Evolutionary conservation across 768 basidiomycete species (phyloP), one percentile per base, ranked within the genome.

Genomic region (Naganishia onofrii): DNA sequence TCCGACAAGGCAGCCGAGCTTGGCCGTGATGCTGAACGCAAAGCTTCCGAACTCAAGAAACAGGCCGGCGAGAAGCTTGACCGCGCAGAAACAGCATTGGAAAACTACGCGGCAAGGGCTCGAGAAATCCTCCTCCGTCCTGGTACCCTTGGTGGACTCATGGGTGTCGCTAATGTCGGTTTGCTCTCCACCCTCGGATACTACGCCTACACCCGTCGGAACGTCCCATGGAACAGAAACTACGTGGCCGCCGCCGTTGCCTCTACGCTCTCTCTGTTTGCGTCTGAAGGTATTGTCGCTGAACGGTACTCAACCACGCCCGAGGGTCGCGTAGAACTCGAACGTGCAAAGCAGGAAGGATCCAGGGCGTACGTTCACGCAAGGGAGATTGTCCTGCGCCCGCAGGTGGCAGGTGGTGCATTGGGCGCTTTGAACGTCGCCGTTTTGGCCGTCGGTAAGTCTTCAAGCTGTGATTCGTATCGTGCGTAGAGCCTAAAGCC

Each of bases 141-240:
- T 17, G 86, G 86, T 29, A 86, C 89, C 63, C 87, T 88, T 12
- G 88, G 90, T 31, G 90, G 90, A 52, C 81, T 90, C 32, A 74
- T 91, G 71, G 89, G 89, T 52, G 77, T 91, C 90, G 89, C 89
- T 57, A 91, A 91, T 79, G 81, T 91, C 72, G 90, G 90, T 23
- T 79, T 91, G 23, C 74, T 91, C 31, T 85, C 85, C 0, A 85
- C 85, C 10, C 83, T 86, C 26, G 86, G 87, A 3, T 88, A 88
- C 74, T 82, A 84, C 9, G 86, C 89, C 74, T 90, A 90, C 80
- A 83, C 83, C 3, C 82, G 86, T 36, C 88, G 88, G 23, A 81
- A 85, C 63, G 83, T 89, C 60, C 74, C 74, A 28, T 81, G 80
- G 80, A 78, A 81, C 72, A 69, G 75, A 54, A 75, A 76, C 36